These are phyloP conservation scores for Phyllosticta paracitricarpa DNA, from an alignment of 2,329 filamentous ascomycete genomes.

Conservation along the genomic window DNA sequence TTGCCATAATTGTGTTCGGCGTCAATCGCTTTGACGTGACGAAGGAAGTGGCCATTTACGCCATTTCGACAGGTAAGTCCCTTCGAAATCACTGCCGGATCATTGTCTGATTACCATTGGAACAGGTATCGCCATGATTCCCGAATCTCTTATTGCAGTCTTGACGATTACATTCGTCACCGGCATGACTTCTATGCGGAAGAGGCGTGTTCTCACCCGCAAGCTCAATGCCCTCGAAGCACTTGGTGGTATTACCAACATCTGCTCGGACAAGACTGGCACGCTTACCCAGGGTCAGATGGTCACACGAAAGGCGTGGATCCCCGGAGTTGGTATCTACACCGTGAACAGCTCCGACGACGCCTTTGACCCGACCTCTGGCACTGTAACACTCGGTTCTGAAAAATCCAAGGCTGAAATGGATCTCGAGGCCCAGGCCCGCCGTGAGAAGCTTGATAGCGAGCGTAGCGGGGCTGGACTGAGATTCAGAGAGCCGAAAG, in stretches of 20 bases:
- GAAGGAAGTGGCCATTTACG: conserved; percentile 28
- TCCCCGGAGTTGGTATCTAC: conserved; percentile 24
- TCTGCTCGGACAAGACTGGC: conserved; percentile 45
- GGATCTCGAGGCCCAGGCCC: conserved; percentile 15
- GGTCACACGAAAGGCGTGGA: conserved; percentile 26
- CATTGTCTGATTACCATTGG: conserved; percentile 4
- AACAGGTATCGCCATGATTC: conserved; percentile 26
- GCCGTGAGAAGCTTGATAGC: conserved; percentile 15
- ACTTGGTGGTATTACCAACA: conserved; percentile 30
- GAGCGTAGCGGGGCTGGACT: conserved; percentile 18
- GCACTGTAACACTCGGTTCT: conserved; percentile 17
- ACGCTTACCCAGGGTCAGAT: conserved; percentile 28
- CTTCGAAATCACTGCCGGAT: background rate
- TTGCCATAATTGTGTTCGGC: conserved; percentile 27
- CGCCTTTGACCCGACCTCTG: conserved; percentile 23
- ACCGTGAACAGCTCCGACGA: conserved; percentile 21
- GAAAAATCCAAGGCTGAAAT: conserved; percentile 19
- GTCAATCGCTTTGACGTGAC: conserved; percentile 28
- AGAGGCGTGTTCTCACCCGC: conserved; percentile 26
- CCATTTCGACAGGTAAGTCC: conserved; percentile 20
- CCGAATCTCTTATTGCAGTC: conserved; percentile 20
- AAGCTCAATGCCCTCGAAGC: conserved; percentile 28
- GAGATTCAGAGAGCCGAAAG: conserved; percentile 19
- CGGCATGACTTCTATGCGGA: conserved; percentile 27
- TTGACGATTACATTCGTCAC: conserved; percentile 30